phyloP scores from a whole-genome alignment of 2,329 filamentous ascomycete genomes.

The Boeremia exigua region DNA sequence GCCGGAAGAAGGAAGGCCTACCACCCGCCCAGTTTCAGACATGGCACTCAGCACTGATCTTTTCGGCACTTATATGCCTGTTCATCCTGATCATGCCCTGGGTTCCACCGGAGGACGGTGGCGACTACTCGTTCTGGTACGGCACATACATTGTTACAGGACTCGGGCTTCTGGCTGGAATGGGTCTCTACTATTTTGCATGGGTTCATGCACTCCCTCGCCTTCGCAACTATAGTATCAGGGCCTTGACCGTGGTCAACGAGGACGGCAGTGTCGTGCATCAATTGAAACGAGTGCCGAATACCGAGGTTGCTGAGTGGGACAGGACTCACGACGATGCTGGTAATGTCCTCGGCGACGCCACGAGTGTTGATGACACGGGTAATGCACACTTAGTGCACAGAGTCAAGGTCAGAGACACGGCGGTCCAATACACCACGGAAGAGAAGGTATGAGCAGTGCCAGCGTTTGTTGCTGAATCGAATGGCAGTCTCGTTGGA shows the following conservation, averaged over 20 bases:
- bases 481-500: too few species aligned
- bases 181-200: slow-evolving; percentile 32
- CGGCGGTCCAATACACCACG: background rate
- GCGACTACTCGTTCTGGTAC: slow-evolving; percentile 76
- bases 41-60: slow-evolving; percentile 34
- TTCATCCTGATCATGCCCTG: slow-evolving; percentile 71
- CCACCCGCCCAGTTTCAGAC: slow-evolving; percentile 29
- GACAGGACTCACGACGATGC: slow-evolving; percentile 40
- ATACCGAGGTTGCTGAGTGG: slow-evolving; percentile 35
- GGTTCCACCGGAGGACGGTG: slow-evolving; percentile 67
- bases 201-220: slow-evolving; percentile 39
- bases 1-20: slow-evolving; percentile 33
- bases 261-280: slow-evolving; percentile 40
- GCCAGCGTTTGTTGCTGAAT: background rate
- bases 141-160: slow-evolving; percentile 71
- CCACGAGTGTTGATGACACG: slow-evolving; percentile 4
- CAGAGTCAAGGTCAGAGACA: slow-evolving; percentile 20
- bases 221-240: slow-evolving; percentile 30
- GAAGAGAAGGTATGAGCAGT: slow-evolving; percentile 4
- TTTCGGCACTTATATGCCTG: slow-evolving; percentile 32
- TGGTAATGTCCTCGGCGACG: slow-evolving; percentile 27
- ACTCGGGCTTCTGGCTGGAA: slow-evolving; percentile 51
- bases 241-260: slow-evolving; percentile 34
- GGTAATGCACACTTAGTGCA: slow-evolving; percentile 18
- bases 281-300: slow-evolving; percentile 30